phyloP scores from a whole-genome alignment of 805 yeast species.

The Lachancea nothofagi region DNA sequence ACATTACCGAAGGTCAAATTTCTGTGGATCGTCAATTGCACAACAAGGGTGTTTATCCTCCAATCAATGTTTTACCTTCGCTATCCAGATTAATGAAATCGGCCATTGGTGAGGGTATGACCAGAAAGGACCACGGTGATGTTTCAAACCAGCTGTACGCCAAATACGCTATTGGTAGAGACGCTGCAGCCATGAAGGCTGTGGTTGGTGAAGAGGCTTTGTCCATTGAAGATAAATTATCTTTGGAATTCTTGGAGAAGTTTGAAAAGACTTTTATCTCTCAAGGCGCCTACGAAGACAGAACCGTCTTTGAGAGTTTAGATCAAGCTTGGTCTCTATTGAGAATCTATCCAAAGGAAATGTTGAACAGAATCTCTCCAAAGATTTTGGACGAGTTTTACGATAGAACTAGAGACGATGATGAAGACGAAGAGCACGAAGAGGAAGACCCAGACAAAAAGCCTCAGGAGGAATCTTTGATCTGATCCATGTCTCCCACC shows the following conservation, averaged over 20 bases:
- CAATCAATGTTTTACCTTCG: constrained; percentile 96
- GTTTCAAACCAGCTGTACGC: constrained; percentile 98
- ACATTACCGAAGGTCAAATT: constrained; percentile 98
- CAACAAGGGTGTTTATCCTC: constrained; percentile 97
- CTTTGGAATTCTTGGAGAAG: constrained; percentile 95
- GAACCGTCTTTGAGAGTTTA: constrained; percentile 89
- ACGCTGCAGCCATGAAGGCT: constrained; percentile 99
- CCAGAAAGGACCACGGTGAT: constrained; percentile 99
- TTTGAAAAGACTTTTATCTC: constrained; percentile 92
- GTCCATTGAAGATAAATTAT: constrained; percentile 94
- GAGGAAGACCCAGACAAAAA: constrained; percentile 32
- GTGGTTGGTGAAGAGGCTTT: constrained; percentile 99
- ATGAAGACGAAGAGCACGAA: constrained; percentile 43
- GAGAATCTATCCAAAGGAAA: constrained; percentile 98
- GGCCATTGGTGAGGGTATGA: constrained; percentile 99
- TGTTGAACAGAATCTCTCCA: constrained; percentile 97
- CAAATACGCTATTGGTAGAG: constrained; percentile 98
- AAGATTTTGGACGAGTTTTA: constrained; percentile 93
- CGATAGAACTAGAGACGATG: constrained; percentile 75
- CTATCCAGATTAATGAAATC: constrained; percentile 97
- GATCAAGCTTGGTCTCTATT: constrained; percentile 97
- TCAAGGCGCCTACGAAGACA: constrained; percentile 96
- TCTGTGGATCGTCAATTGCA: constrained; percentile 93
- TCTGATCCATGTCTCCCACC: constrained; percentile 11
- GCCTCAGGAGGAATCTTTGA: constrained; percentile 22